Base-by-base conservation (phyloP, 306 rosid genomes). In the Trifolium pratense region DNA sequence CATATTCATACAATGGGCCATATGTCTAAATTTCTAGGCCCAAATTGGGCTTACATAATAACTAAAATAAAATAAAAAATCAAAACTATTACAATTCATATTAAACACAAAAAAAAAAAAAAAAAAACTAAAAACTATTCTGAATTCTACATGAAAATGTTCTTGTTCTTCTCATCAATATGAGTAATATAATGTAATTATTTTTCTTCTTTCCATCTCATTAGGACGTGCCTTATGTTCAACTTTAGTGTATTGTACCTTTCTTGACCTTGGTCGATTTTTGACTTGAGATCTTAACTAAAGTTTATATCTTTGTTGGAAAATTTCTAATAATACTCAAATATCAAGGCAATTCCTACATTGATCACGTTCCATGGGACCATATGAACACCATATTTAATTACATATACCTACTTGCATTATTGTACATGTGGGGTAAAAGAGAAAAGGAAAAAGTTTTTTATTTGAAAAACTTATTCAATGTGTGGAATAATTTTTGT, bases 361-460 rank as follows among this genome's bases (percentile, higher is more conserved):
- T 62, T 78, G 76, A 68, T 82, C 74, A 69, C 80, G 78, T 70
- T 73, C 59, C 70, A 73, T 55, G 83, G 80, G 80, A 69, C 86
- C 86, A 63, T 53, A 64, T 53, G 82, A 62, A 42, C 59, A 68
- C 60, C 75, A 36, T 51, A 37, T 46, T 71, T 63, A 46, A 78
- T 78, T 78, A 20, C 82, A 68, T 78, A 78, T 69, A 68, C 80
- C 85, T 68, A 73, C 77, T 74, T 69, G 61, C 80, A 78, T 82
- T 78, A 78, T 74, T 49, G 80, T 46, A 46, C 74, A 70, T 78
- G 74, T 21, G 69, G 74, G 62, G 45, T 40, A 70, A 64, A 43
- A 53, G 53, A 53, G 34, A 63, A 15, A 75, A 68, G 8, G 25
- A 21, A 52, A 61, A 40, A 40, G 3, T 42, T 59, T 40, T 32